Conservation (phyloP, 495 filamentous ascomycete species). For the Tuber magnatum region DNA sequence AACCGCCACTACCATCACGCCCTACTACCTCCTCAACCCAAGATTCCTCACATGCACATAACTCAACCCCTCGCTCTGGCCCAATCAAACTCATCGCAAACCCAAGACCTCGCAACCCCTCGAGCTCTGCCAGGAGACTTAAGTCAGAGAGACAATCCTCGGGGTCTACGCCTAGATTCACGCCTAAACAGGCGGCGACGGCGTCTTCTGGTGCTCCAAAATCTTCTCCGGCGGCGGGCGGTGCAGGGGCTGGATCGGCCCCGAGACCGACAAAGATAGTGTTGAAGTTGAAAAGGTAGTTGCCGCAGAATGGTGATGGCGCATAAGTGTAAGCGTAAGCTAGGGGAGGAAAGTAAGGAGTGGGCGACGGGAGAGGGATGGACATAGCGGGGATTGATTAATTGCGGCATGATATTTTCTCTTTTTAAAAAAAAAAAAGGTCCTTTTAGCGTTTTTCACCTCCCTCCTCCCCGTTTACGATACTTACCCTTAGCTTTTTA, state of each 20-base stretch:
- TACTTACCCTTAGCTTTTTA: conserved; percentile 6
- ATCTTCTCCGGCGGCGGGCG: conserved; percentile 10
- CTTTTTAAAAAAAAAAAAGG: conserved; percentile 9
- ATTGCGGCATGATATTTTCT: not conserved
- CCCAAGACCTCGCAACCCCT: conserved; percentile 30
- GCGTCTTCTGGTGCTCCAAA: conserved; percentile 15
- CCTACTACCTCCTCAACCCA: conserved; percentile 14
- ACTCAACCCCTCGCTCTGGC: conserved; percentile 1
- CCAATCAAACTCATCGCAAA: conserved; percentile 33
- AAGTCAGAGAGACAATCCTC: conserved; percentile 24
- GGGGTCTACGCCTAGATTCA: conserved; percentile 18
- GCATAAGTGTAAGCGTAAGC: not conserved
- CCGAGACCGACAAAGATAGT: conserved; percentile 32
- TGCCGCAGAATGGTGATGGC: conserved; percentile 22
- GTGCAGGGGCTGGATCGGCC: conserved; percentile 22
- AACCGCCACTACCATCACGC: not conserved
- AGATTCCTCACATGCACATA: not conserved
- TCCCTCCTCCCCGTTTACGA: not conserved
- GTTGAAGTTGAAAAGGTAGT: conserved; percentile 31
- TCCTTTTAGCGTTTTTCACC: not conserved
- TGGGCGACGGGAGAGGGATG: conserved; percentile 1
- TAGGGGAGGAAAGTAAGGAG: not conserved
- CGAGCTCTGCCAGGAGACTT: conserved; percentile 17
- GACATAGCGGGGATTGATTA: conserved; percentile 28
- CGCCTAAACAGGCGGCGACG: conserved; percentile 28